Evolutionary conservation across 2,329 filamentous ascomycete species (phyloP), one percentile per base, ranked within the genome.

Genomic region (Trichoderma hamatum): DNA sequence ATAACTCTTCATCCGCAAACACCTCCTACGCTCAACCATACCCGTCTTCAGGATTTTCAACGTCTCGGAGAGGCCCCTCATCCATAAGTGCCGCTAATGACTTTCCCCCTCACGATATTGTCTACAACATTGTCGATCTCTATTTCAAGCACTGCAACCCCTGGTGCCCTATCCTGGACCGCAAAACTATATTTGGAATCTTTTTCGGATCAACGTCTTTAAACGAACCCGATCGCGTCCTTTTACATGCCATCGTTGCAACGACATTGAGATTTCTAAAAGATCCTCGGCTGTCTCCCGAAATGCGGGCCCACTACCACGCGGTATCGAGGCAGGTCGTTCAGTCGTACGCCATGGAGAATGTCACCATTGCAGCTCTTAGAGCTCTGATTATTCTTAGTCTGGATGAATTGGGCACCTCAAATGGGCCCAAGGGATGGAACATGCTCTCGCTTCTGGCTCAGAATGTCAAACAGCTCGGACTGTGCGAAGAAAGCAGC

Each of bases 91-190:
- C 78, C 75, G 84, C 74, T 72, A 81, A 74, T 74, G 80, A 88
- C 65, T 82, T 89, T 1, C 87, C 87, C 2, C 86, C 87, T 0
- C 87, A 88, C 70, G 87, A 89, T 71, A 80, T 89, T 14, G 76
- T 89, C 3, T 89, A 88, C 70, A 85, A 84, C 2, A 78, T 89
- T 2, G 86, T 88, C 19, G 86, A 89, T 70, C 78, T 89, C 9
- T 89, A 87, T 76, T 89, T 89, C 79, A 88, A 88, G 72, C 86
- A 89, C 74, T 85, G 88, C 75, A 89, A 89, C 72, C 86, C 87
- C 0, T 89, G 87, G 87, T 83, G 81, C 61, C 81, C 81, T 0
- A 82, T 83, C 14, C 77, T 83, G 13, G 81, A 83, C 54, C 78
- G 81, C 9, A 82, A 83, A 67, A 80, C 81, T 0, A 82, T 80